These are phyloP conservation scores for Epichloe hybrida DNA, from an alignment of 2,329 filamentous ascomycete species.

Conservation along the genomic window DNA sequence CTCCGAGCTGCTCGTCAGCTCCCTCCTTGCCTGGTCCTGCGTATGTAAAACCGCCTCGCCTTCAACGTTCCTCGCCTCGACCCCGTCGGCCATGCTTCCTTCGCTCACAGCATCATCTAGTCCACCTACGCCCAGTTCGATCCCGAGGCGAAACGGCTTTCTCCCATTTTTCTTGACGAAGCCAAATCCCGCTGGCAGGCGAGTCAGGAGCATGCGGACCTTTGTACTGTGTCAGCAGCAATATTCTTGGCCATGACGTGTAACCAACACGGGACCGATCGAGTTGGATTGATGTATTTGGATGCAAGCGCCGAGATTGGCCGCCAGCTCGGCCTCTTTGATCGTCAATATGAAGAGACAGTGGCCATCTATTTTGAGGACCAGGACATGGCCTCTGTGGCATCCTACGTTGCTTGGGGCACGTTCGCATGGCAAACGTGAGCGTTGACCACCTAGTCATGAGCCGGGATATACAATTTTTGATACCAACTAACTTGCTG, in stretches of 20 bases:
- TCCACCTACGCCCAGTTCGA: not conserved
- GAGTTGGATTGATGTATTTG: not conserved
- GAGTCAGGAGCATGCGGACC: not conserved
- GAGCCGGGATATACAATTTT: not conserved
- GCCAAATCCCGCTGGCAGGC: not conserved
- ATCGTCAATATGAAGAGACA: not conserved
- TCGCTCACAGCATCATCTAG: not conserved
- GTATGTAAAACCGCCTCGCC: not conserved
- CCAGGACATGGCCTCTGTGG: not conserved
- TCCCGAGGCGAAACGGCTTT: not conserved
- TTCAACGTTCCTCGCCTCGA: not conserved
- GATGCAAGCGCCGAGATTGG: not conserved
- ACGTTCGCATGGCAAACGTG: not conserved
- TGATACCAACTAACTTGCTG: not conserved
- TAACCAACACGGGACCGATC: not conserved
- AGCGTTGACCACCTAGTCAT: not conserved
- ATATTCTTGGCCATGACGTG: not conserved
- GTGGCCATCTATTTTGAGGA: not conserved
- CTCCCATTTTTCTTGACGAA: not conserved
- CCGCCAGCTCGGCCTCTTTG: not conserved
- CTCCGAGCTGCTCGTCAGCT: not conserved
- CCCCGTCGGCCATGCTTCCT: not conserved
- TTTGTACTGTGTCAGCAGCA: not conserved
- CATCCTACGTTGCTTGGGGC: not conserved
- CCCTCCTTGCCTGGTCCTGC: not conserved